Conservation (phyloP, 495 filamentous ascomycete genomes). For the Xylaria curta region DNA sequence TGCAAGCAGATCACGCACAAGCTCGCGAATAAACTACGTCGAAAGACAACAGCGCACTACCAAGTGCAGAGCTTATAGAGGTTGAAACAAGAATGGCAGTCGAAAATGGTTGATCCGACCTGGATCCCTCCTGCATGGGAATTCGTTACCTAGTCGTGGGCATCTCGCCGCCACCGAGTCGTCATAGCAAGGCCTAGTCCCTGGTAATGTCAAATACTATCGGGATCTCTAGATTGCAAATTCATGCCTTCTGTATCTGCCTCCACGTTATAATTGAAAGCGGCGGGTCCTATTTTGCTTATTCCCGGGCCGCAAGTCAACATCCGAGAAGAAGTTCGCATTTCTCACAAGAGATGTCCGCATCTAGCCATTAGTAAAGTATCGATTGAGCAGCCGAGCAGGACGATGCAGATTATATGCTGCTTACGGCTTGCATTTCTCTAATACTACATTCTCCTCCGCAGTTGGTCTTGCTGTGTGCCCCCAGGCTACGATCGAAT, state of each 20-base stretch:
- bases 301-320: background rate
- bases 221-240: background rate
- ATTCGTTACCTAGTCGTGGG: too few species aligned
- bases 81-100: background rate
- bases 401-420: background rate
- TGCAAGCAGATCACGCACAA: slow-evolving; percentile 9
- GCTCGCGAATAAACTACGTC: background rate
- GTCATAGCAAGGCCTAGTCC: background rate
- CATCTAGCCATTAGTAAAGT: too few species aligned
- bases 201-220: background rate
- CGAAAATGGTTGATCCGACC: background rate
- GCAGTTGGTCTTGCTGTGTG: background rate
- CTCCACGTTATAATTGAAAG: background rate
- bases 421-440: slow-evolving; percentile 8
- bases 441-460: slow-evolving; percentile 9
- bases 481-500: slow-evolving; percentile 4
- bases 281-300: background rate
- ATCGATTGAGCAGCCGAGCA: background rate
- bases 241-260: background rate
- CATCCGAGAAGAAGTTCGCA: background rate
- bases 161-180: background rate
- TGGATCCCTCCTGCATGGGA: too few species aligned
- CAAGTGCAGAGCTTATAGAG: background rate
- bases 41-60: background rate
- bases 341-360: background rate